Evolutionary conservation across 2,329 filamentous ascomycete species (phyloP).

Genomic region (Stagonosporopsis chrysanthemi): DNA sequence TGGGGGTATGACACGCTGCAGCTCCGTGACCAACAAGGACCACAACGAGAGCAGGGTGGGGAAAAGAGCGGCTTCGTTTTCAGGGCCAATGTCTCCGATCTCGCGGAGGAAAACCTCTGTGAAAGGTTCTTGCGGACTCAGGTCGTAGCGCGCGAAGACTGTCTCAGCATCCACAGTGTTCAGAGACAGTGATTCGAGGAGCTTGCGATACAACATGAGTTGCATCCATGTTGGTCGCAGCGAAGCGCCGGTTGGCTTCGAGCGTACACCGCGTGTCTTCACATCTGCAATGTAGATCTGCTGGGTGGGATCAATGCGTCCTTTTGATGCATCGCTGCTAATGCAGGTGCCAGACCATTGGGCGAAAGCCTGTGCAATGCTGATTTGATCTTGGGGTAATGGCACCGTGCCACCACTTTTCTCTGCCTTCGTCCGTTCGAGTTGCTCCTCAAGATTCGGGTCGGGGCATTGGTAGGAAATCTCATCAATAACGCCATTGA

Average conservation of each 20-base stretch:
- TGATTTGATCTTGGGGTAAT: conserved; percentile 42
- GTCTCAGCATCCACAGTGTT: conserved; percentile 72
- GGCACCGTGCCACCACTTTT: conserved; percentile 42
- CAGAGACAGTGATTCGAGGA: conserved; percentile 78
- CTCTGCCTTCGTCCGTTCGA: conserved; percentile 41
- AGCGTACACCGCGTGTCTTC: conserved; percentile 77
- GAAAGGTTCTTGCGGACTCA: conserved; percentile 72
- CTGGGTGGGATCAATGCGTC: conserved; percentile 27
- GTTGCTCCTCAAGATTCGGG: conserved; percentile 67
- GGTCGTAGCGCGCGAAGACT: conserved; percentile 74
- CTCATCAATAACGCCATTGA: conserved; percentile 91
- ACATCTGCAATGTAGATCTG: conserved; percentile 83
- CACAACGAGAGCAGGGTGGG: conserved; percentile 68
- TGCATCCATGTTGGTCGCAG: conserved; percentile 83
- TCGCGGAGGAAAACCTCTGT: conserved; percentile 82
- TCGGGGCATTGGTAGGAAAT: conserved; percentile 81
- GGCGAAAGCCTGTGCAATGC: conserved; percentile 38
- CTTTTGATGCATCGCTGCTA: conserved; percentile 19
- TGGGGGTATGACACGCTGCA: conserved; percentile 61
- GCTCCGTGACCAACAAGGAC: conserved; percentile 68
- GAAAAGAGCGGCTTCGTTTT: conserved; percentile 61
- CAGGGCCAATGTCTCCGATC: conserved; percentile 65
- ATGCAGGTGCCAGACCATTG: conserved; percentile 9
- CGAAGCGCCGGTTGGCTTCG: conserved; percentile 69
- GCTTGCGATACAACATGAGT: conserved; percentile 85